A percentile compares a stretch with the other conserved stretches of the same genome.
phyloP scores from a whole-genome alignment of 2,329 filamentous ascomycete genomes.

The Cryphonectria carpinicola region DNA sequence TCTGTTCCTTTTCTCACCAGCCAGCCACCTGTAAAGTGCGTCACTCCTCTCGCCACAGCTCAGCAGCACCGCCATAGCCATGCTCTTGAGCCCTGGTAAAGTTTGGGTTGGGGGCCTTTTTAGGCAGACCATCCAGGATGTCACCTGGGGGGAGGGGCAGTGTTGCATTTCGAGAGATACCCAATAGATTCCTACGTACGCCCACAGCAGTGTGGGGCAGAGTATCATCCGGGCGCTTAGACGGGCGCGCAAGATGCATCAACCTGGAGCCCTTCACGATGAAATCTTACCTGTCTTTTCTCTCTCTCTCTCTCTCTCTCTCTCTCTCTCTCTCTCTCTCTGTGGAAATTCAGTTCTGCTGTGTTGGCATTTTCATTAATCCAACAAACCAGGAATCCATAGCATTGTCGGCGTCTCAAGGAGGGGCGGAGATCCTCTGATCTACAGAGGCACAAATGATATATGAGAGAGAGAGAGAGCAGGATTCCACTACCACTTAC shows the following conservation, averaged over 20 bases:
- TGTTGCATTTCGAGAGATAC: background rate
- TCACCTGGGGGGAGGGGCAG: background rate
- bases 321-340: background rate
- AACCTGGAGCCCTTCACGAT: background rate
- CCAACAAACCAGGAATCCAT: too few relatives aligned
- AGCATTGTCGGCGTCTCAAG: background rate
- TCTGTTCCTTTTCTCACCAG: background rate
- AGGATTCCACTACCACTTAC: background rate
- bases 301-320: background rate
- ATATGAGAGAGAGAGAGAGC: background rate
- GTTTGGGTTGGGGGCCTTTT: background rate
- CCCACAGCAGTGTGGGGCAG: background rate
- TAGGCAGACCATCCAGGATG: background rate
- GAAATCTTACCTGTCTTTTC: background rate
- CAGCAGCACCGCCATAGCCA: background rate
- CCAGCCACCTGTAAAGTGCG: background rate
- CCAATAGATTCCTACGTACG: background rate
- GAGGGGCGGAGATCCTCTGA: too few relatives aligned
- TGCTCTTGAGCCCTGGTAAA: background rate
- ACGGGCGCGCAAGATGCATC: background rate
- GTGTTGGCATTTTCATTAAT: background rate
- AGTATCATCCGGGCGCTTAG: background rate
- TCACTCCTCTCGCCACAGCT: background rate
- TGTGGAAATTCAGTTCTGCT: background rate
- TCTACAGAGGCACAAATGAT: background rate